Base-by-base conservation (phyloP, 2,329 filamentous ascomycete genomes). In the Paecilomyces variotii region DNA sequence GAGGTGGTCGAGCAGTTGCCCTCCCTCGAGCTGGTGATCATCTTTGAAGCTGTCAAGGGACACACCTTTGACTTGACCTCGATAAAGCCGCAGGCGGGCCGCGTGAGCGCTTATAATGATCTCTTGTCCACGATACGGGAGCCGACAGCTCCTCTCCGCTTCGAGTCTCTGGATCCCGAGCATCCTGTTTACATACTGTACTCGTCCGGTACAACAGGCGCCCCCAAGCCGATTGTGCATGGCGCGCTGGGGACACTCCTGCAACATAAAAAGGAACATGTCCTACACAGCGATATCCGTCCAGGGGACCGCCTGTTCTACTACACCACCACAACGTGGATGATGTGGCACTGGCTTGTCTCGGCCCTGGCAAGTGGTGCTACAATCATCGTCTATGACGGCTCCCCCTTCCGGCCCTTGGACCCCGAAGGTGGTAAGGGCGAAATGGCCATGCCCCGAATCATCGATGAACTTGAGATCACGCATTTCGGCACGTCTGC, bases 311-410 rank as follows among this genome's bases (percentile, higher is more conserved):
- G 87, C 24, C 81, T 97, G 69, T 89, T 97, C 73, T 97, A 97
- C 78, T 97, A 92, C 77, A 96, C 91, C 0, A 97, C 92, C 2
- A 91, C 88, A 10, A 95, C 91, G 0, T 97, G 92, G 94, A 97
- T 99, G 92, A 97, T 97, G 93, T 97, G 92, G 91, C 93, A 97
- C 72, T 97, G 93, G 92, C 87, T 92, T 49, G 84, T 97, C 24
- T 93, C 90, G 0, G 90, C 87, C 4, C 84, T 97, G 3, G 89
- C 92, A 9, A 87, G 85, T 30, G 93, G 93, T 56, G 84, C 89
- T 10, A 93, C 90, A 0, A 79, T 97, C 11, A 82, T 97, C 24
- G 81, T 97, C 3, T 99, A 97, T 74, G 90, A 96, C 56, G 94
- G 94, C 54, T 96, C 90, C 0, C 94, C 94, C 0, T 97, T 97